Conservation (phyloP, 306 rosid genomes). For the Luffa acutangula region DNA sequence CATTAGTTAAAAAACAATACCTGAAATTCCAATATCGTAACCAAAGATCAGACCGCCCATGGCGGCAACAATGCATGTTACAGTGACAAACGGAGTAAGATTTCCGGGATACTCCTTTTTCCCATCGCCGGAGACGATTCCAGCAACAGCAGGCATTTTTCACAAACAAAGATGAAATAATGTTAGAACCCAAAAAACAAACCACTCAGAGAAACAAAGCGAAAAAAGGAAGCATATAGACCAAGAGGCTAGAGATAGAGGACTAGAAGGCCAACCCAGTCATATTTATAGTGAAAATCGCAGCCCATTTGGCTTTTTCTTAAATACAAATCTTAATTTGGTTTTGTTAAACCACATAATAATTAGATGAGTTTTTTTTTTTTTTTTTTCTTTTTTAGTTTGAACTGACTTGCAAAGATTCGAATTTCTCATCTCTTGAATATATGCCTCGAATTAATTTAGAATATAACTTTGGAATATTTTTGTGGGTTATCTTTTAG, state of each 20-base stretch:
- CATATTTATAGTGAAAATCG: not conserved
- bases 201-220: not conserved
- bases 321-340: not conserved
- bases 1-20: slow-evolving; percentile 14
- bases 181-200: not conserved
- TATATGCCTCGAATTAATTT: not conserved
- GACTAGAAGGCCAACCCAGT: not conserved
- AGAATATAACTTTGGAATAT: not conserved
- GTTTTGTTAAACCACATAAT: not conserved
- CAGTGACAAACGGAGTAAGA: slow-evolving; percentile 53
- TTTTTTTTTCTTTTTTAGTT: too few species aligned
- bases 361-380: not conserved
- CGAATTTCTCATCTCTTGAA: too few species aligned
- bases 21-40: slow-evolving; percentile 91
- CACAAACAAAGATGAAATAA: not conserved
- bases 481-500: not conserved
- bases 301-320: not conserved
- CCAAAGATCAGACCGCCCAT: slow-evolving; percentile 98
- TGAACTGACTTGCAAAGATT: too few species aligned
- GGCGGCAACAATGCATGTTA: slow-evolving; percentile 81
- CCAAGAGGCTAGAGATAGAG: not conserved
- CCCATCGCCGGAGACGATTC: slow-evolving; percentile 16
- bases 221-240: not conserved
- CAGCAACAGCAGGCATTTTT: slow-evolving; percentile 72
- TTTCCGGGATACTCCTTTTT: slow-evolving; percentile 55